Base-by-base conservation (phyloP, 768 basidiomycete genomes). In the Gymnopilus dilepis region DNA sequence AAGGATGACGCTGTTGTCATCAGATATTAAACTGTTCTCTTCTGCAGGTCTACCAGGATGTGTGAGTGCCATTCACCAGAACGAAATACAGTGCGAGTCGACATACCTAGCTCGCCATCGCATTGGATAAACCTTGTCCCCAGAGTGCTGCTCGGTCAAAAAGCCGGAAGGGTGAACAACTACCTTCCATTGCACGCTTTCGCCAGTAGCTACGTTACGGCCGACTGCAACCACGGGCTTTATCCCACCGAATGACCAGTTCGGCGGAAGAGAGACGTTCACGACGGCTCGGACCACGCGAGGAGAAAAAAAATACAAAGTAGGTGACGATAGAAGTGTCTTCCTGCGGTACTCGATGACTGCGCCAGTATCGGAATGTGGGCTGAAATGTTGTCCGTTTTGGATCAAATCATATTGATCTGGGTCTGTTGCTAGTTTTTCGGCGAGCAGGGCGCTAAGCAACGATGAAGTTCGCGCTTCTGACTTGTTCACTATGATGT, bases 111-210 rank as follows among this genome's bases (percentile, higher is more conserved):
- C 37, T 15, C 40, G 34, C 52, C 52, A 54, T 19, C 22, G 15
- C 6, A 54, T 6, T 26, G 12, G 17, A 7, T 6, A 2, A 6
- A 21, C 8, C 22, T 24, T 6, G 6, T 6, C 9, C 6, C 34
- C 52, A 4, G 22, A 17, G 6, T 28, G 6, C 28, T 54, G 52
- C 13, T 43, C 55, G 13, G 55, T 56, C 40, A 56, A 28, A 12
- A 42, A 38, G n/a, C 41, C 55, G 45, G 24, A 26, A 30, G 55
- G 42, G 12, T 56, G 55, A 4, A 45, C 41, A n/a, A 42, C 41
- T 13, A 56, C 42, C 28, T 45, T 56, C 55, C 55, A 56, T 6
- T n/a, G 9, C 21, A 42, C 15, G 21, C 30, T 34, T 22, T 43
- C 55, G 0, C 12, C 11, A 2, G 40, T 19, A 22, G 15, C 21